Base-by-base conservation (phyloP, 2,329 filamentous ascomycete genomes). In the Boeremia lycopersici region DNA sequence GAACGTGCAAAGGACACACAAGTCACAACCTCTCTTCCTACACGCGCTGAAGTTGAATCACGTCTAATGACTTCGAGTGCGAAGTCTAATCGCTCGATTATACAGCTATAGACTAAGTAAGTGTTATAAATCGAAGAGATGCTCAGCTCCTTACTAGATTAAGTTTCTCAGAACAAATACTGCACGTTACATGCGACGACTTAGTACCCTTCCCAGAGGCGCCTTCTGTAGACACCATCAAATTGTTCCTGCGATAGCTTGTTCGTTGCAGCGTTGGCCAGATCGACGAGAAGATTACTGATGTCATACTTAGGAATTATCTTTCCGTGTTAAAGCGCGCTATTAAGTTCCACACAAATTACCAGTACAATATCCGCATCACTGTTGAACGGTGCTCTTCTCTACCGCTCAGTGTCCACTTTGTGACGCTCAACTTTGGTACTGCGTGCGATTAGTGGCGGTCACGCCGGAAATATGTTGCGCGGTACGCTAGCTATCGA, bases 401-500 rank as follows among this genome's bases (percentile, higher is more conserved):
- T n/a, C n/a, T n/a, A n/a, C n/a, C n/a, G n/a, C n/a, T n/a, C n/a
- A n/a, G n/a, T n/a, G n/a, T n/a, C n/a, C n/a, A n/a, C n/a, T 33
- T 11, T 33, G 30, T 33, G 30, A 33, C 30, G 30, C 30, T 33
- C 30, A 33, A 33, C 30, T 33, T 33, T 33, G 30, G 30, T 33
- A 33, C 30, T 13, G 30, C 30, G 42, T 45, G 30, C 43, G 43
- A 36, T 46, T 46, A 29, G 43, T 46, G 43, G 43, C 43, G 43
- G 43, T 46, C 43, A 46, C 43, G 43, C 43, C 43, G 43, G 43
- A 46, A 46, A 46, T 36, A 15, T 46, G 43, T 46, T 46, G 43
- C 43, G 43, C 43, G 43, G 43, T 46, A 36, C 43, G 43, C 43
- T 46, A 46, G 43, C 43, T 46, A 46, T 46, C 43, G 30, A 46